phyloP scores from a whole-genome alignment of 441 rosid genomes.

The Mallotus repandus region DNA sequence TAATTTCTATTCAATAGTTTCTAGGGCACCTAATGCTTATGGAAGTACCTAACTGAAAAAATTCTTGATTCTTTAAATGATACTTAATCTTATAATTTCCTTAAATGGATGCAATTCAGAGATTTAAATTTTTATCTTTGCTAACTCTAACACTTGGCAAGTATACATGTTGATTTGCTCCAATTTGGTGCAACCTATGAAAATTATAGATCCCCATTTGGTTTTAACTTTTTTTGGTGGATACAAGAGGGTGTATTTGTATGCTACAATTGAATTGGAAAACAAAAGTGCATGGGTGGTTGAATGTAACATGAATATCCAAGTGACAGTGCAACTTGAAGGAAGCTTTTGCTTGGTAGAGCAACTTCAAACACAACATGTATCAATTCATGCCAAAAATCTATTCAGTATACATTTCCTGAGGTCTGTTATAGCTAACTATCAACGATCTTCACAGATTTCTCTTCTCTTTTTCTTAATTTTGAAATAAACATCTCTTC shows the following conservation, averaged over 20 bases:
- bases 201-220: slow-evolving; percentile 90
- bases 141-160: neutral
- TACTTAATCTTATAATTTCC: neutral
- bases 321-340: slow-evolving; percentile 73
- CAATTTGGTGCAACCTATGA: slow-evolving; percentile 73
- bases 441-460: neutral
- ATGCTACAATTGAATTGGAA: slow-evolving; percentile 71
- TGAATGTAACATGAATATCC: slow-evolving; percentile 72
- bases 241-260: slow-evolving; percentile 74
- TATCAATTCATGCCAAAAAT: slow-evolving; percentile 58
- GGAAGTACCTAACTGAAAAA: neutral
- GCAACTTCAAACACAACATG: slow-evolving; percentile 69
- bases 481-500: neutral
- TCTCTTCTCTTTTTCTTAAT: neutral
- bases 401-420: slow-evolving; percentile 63
- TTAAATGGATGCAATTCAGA: neutral
- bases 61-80: neutral
- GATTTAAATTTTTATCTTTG: neutral
- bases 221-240: slow-evolving; percentile 79
- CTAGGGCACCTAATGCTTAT: neutral
- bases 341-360: slow-evolving; percentile 60
- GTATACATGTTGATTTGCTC: slow-evolving; percentile 17
- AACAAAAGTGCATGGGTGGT: slow-evolving; percentile 65
- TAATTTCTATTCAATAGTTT: neutral
- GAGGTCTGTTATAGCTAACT: slow-evolving; percentile 48